phyloP scores from a whole-genome alignment of 768 basidiomycete genomes.

The Tylopilus intermedius region DNA sequence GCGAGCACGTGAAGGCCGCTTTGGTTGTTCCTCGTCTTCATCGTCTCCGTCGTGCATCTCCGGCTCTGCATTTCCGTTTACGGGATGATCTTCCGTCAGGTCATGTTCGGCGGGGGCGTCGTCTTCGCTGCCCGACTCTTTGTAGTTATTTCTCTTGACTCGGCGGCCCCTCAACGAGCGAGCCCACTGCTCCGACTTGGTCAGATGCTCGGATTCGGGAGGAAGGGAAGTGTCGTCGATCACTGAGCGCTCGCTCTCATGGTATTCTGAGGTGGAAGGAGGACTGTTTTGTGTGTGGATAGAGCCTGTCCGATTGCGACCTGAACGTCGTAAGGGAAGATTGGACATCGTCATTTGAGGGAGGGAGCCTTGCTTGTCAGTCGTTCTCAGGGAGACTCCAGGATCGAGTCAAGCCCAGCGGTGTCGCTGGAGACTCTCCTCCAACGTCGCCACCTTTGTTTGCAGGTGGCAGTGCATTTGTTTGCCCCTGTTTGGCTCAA shows the following conservation, averaged over 20 bases:
- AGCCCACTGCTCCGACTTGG: slow-evolving; percentile 11
- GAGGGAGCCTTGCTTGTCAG: slow-evolving; percentile 18
- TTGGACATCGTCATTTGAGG: slow-evolving; percentile 18
- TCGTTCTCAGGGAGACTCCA: slow-evolving; percentile 21
- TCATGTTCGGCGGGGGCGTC: slow-evolving; percentile 23
- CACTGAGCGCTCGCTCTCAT: slow-evolving; percentile 31
- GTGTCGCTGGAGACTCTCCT: slow-evolving; percentile 19
- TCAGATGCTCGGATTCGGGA: neutral
- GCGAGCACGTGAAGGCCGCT: slow-evolving; percentile 13
- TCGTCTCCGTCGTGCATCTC: slow-evolving; percentile 30
- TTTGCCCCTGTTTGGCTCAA: slow-evolving; percentile 27
- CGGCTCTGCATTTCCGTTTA: slow-evolving; percentile 19
- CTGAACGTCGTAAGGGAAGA: slow-evolving; percentile 23
- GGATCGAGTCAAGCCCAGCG: slow-evolving; percentile 8
- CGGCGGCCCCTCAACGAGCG: slow-evolving; percentile 39
- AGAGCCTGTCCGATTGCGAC: slow-evolving; percentile 20
- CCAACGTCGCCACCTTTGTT: slow-evolving; percentile 29
- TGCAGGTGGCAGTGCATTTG: slow-evolving; percentile 26
- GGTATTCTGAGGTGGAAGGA: slow-evolving; percentile 30
- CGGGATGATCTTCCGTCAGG: slow-evolving; percentile 6
- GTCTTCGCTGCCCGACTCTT: slow-evolving; percentile 45
- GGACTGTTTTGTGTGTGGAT: slow-evolving; percentile 21
- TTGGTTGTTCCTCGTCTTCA: slow-evolving; percentile 26
- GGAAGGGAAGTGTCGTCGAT: slow-evolving; percentile 23
- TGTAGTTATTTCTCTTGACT: slow-evolving; percentile 36